Conservation (phyloP, 108 stramenopile species). For the Aureococcus anophagefferens region DNA sequence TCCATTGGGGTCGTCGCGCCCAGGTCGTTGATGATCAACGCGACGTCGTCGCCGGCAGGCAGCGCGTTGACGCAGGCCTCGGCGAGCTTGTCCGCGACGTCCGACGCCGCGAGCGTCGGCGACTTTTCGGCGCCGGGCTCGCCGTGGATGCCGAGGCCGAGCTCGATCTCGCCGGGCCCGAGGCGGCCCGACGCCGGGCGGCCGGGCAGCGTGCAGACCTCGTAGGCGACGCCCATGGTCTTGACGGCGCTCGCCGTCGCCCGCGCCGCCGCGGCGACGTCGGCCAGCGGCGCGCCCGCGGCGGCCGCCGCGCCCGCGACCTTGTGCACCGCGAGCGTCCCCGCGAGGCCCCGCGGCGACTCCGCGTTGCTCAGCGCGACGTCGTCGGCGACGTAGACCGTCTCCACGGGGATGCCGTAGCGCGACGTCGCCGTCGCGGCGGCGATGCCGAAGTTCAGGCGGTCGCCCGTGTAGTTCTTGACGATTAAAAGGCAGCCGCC, state of each 20-base stretch:
- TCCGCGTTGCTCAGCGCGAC: constrained; percentile 73
- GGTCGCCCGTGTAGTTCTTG: constrained; percentile 98
- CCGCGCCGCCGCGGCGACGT: constrained; percentile 56
- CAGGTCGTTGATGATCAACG: constrained; percentile 82
- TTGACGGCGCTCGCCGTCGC: constrained; percentile 51
- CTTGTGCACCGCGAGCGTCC: constrained; percentile 91
- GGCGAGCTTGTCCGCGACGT: constrained; percentile 52
- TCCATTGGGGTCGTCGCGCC: constrained; percentile 89
- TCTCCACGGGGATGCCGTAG: constrained; percentile 54
- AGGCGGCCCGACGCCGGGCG: constrained; percentile 57
- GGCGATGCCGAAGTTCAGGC: constrained; percentile 96
- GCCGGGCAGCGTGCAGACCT: constrained; percentile 83
- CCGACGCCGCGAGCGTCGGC: constrained; percentile 56
- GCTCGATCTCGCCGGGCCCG: constrained; percentile 62
- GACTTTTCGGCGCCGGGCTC: constrained; percentile 79
- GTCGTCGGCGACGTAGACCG: constrained; percentile 92
- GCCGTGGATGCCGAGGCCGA: constrained; percentile 94
- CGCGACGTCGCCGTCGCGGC: constrained; percentile 62
- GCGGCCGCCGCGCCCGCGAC: constrained; percentile 82
- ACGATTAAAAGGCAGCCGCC: constrained; percentile 78
- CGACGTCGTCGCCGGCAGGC: constrained; percentile 48
- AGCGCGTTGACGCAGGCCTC: constrained; percentile 14
- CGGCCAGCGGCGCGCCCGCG: constrained; percentile 48
- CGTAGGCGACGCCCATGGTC: constrained; percentile 80
- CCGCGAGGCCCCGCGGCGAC: constrained; percentile 88